Evolutionary conservation across 2,329 filamentous ascomycete species (phyloP).

Genomic region (Phoma sp.): DNA sequence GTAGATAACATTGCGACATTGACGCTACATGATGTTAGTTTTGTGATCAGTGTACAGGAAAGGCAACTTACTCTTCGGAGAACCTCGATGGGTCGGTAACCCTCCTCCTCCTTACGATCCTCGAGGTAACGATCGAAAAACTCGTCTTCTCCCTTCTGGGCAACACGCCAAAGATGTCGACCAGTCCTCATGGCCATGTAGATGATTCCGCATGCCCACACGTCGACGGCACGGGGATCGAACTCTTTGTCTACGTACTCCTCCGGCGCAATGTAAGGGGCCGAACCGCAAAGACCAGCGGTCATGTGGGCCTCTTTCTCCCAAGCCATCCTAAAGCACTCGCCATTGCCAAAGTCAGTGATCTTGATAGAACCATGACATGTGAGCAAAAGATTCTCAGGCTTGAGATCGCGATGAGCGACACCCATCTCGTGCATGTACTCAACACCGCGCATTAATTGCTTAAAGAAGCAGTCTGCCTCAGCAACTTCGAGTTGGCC

Average conservation of each 20-base stretch:
- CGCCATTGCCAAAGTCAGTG: constrained; percentile 97
- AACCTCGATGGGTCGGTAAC: constrained; percentile 95
- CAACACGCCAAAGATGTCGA: constrained; percentile 94
- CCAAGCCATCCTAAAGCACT: constrained; percentile 99
- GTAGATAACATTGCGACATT: constrained; percentile 98
- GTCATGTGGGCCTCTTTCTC: constrained; percentile 99
- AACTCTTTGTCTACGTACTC: constrained; percentile 97
- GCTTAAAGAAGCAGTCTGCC: constrained; percentile 98
- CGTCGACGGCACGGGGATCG: constrained; percentile 94
- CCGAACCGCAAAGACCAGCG: constrained; percentile 92
- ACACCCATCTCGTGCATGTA: constrained; percentile 99
- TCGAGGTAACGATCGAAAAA: constrained; percentile 95
- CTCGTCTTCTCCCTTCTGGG: constrained; percentile 95
- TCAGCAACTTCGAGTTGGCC: constrained; percentile 91
- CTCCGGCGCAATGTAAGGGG: constrained; percentile 95
- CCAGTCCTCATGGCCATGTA: constrained; percentile 99
- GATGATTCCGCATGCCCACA: constrained; percentile 98
- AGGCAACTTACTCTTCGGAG: constrained; percentile 79
- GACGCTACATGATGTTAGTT: constrained; percentile 66
- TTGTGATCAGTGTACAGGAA: neutral
- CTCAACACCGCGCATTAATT: constrained; percentile 98
- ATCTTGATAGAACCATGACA: constrained; percentile 94
- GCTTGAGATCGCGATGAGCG: constrained; percentile 94
- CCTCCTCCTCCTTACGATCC: constrained; percentile 90
- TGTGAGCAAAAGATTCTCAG: constrained; percentile 92